Evolutionary conservation across 805 yeast species (phyloP).

Genomic region (Hanseniaspora valbyensis): DNA sequence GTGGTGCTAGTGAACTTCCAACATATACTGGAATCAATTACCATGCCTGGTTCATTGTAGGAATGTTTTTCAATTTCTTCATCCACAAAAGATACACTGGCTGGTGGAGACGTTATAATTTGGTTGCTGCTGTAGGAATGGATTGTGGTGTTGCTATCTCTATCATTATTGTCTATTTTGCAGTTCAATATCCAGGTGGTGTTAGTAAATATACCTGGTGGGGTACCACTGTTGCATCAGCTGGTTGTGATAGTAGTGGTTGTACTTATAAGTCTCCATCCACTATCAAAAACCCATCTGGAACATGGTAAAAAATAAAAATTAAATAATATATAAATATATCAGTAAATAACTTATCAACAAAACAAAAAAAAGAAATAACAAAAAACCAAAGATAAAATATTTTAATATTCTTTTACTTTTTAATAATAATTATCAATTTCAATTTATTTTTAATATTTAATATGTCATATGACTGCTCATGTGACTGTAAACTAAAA

Average conservation of each 20-base stretch:
- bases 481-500: too few species aligned
- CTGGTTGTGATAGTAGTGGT: conserved; percentile 30
- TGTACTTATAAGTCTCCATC: conserved; percentile 8
- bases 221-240: conserved; percentile 45
- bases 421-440: too few species aligned
- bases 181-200: conserved; percentile 36
- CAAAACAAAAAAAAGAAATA: background rate
- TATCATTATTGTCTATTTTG: conserved; percentile 46
- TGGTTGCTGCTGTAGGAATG: conserved; percentile 52
- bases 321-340: too few species aligned
- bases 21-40: conserved; percentile 61
- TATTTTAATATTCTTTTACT: too few species aligned
- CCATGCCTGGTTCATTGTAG: conserved; percentile 43
- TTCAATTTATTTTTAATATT: too few species aligned
- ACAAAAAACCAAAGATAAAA: too few species aligned
- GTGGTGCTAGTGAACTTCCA: conserved; percentile 45
- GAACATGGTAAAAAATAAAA: conserved; percentile 12
- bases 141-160: conserved; percentile 59
- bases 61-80: conserved; percentile 46
- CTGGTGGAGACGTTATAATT: conserved; percentile 74
- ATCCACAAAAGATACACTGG: conserved; percentile 44
- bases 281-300: conserved; percentile 12
- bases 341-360: too few species aligned
- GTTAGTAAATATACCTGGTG: conserved; percentile 43
- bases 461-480: too few species aligned